phyloP scores from a whole-genome alignment of 768 basidiomycete species.

The Suillus subaureus region DNA sequence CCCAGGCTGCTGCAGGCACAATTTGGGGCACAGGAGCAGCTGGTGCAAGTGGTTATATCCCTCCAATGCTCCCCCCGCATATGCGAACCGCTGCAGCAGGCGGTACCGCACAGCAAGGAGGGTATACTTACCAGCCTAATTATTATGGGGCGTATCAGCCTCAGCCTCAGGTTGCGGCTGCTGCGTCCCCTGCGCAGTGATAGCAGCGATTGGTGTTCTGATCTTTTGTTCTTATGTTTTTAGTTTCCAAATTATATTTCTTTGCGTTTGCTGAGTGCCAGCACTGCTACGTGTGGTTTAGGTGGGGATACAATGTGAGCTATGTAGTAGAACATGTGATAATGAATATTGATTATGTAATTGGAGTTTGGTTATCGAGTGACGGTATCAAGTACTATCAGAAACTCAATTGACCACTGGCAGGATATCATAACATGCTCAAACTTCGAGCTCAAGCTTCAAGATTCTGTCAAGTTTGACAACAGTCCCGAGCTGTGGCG shows the following conservation, averaged over 20 bases:
- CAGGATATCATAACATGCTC: background rate
- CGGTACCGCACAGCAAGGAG: conserved; percentile 23
- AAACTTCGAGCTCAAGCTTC: background rate
- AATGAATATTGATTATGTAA: conserved; percentile 14
- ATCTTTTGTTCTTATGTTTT: background rate
- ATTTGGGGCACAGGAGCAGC: conserved; percentile 22
- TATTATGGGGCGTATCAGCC: conserved; percentile 36
- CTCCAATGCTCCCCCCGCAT: conserved; percentile 46
- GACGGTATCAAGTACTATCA: background rate
- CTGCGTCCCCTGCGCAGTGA: conserved; percentile 33
- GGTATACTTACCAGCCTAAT: conserved; percentile 29
- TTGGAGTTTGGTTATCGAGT: background rate
- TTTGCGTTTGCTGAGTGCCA: background rate
- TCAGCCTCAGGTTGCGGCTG: conserved; percentile 20
- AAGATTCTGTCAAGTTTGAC: background rate
- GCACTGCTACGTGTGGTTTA: background rate
- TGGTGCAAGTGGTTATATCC: conserved; percentile 20
- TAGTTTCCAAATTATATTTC: conserved; percentile 3
- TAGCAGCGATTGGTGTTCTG: background rate
- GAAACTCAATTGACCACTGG: background rate
- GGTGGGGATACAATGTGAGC: background rate
- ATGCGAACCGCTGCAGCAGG: conserved; percentile 30
- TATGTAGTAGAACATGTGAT: conserved; percentile 6
- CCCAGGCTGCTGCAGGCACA: conserved; percentile 27
- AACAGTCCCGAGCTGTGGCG: background rate